These are phyloP conservation scores for Suhomyces kunorum DNA, from an alignment of 1,139 yeast genomes.

Conservation along the genomic window DNA sequence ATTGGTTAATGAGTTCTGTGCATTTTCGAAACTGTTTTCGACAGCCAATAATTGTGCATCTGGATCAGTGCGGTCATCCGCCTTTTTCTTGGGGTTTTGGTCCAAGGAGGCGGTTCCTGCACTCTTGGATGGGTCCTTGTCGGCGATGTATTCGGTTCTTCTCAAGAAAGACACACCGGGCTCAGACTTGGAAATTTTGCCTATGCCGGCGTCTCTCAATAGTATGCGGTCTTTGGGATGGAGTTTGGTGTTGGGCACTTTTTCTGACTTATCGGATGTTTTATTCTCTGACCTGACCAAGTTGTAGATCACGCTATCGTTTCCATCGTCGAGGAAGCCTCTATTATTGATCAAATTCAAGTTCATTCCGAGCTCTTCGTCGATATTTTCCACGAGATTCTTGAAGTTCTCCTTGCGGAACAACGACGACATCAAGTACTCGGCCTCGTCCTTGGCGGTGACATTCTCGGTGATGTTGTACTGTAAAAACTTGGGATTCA, in stretches of 20 bases:
- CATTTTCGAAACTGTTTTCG: slow-evolving; percentile 72
- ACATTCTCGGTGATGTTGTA: slow-evolving; percentile 44
- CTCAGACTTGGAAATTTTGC: slow-evolving; percentile 49
- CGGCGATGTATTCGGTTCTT: slow-evolving; percentile 88
- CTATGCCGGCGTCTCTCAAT: slow-evolving; percentile 74
- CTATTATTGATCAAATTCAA: slow-evolving; percentile 70
- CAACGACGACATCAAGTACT: slow-evolving; percentile 68
- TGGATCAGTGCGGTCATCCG: slow-evolving; percentile 52
- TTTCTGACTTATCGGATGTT: slow-evolving; percentile 17
- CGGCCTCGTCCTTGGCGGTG: slow-evolving; percentile 52
- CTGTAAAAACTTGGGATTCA: slow-evolving; percentile 82
- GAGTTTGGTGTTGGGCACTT: slow-evolving; percentile 38
- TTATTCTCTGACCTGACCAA: slow-evolving; percentile 17
- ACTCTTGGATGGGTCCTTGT: slow-evolving; percentile 26
- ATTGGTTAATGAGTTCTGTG: slow-evolving; percentile 48
- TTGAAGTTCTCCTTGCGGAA: slow-evolving; percentile 76
- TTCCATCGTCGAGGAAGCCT: slow-evolving; percentile 67
- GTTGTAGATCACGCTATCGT: slow-evolving; percentile 47
- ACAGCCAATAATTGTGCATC: slow-evolving; percentile 65
- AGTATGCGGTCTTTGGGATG: slow-evolving; percentile 78
- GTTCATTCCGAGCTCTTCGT: slow-evolving; percentile 76
- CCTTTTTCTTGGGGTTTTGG: slow-evolving; percentile 15
- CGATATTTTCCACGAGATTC: slow-evolving; percentile 62
- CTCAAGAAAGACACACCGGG: slow-evolving; percentile 81
- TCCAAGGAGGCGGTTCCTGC: slow-evolving; percentile 17